Evolutionary conservation across 2,329 filamentous ascomycete species (phyloP).

Genomic region (Trichoderma sp.): DNA sequence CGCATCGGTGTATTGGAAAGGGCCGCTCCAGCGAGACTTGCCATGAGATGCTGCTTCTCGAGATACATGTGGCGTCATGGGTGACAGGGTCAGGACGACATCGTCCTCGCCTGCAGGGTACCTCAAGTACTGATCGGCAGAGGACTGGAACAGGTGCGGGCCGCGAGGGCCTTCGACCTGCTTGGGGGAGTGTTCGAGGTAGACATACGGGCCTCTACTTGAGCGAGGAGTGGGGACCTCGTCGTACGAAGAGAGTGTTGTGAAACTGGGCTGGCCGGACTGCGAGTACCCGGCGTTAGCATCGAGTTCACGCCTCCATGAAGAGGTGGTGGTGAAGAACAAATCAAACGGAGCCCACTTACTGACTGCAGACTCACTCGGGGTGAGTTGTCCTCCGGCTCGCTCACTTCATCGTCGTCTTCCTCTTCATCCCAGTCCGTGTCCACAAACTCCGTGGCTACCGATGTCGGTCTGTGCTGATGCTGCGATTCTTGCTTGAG

Average conservation of each 20-base stretch:
- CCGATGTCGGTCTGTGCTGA: conserved; percentile 62
- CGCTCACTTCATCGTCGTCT: conserved; percentile 54
- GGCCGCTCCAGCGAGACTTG: conserved; percentile 47
- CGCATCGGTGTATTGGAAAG: conserved; percentile 59
- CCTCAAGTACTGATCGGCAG: conserved; percentile 50
- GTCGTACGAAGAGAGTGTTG: conserved; percentile 84
- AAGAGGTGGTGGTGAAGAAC: background rate
- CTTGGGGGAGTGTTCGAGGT: conserved; percentile 63
- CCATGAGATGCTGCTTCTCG: conserved; percentile 40
- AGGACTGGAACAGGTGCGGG: conserved; percentile 82
- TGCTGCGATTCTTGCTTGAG: conserved; percentile 52
- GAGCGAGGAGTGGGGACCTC: conserved; percentile 78
- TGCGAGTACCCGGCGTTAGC: conserved; percentile 42
- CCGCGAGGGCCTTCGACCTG: conserved; percentile 78
- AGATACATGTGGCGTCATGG: conserved; percentile 67
- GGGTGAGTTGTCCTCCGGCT: conserved; percentile 66
- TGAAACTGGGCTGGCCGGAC: conserved; percentile 74
- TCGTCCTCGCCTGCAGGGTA: conserved; percentile 45
- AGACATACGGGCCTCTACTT: conserved; percentile 60
- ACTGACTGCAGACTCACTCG: conserved; percentile 72
- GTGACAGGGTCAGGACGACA: conserved; percentile 68
- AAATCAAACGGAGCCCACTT: conserved; percentile 43
- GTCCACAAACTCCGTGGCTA: conserved; percentile 76
- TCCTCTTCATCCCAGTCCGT: conserved; percentile 68
- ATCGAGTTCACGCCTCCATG: background rate